phyloP scores from a whole-genome alignment of 208 protist genomes.

The Vickermania spadyakhi region DNA sequence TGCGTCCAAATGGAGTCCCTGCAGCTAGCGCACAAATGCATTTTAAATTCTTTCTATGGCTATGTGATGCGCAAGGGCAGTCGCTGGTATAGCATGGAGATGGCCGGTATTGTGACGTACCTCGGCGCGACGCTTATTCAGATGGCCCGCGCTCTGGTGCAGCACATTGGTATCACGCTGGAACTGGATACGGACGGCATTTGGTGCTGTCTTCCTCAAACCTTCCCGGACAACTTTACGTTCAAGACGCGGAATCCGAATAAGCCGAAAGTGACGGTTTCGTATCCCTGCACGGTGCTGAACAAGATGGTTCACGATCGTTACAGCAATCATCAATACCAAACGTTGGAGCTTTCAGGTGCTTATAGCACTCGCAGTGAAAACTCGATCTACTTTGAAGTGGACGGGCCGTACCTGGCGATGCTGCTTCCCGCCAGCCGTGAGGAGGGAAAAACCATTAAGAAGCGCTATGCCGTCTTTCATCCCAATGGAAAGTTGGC shows the following conservation, averaged over 20 bases:
- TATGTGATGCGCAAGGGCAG: slow-evolving; percentile 99
- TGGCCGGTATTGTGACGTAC: slow-evolving; percentile 98
- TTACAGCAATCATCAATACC: slow-evolving; percentile 99
- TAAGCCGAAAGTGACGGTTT: slow-evolving; percentile 71
- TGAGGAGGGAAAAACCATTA: slow-evolving; percentile 98
- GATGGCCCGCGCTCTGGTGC: slow-evolving; percentile 93
- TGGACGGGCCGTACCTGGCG: slow-evolving; percentile 99
- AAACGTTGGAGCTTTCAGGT: slow-evolving; percentile 68
- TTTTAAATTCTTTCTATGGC: slow-evolving; percentile 99
- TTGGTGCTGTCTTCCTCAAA: slow-evolving; percentile 98
- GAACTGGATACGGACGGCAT: slow-evolving; percentile 99
- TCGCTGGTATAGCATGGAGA: slow-evolving; percentile 99
- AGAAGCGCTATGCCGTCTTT: slow-evolving; percentile 99
- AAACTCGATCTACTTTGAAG: slow-evolving; percentile 99
- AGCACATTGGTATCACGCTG: slow-evolving; percentile 97
- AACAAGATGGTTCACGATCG: slow-evolving; percentile 96
- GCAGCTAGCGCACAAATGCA: slow-evolving; percentile 99
- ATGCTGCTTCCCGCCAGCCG: slow-evolving; percentile 99
- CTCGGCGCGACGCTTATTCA: slow-evolving; percentile 99
- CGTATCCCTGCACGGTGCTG: slow-evolving; percentile 98
- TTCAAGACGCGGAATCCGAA: slow-evolving; percentile 61
- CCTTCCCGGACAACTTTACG: slow-evolving; percentile 97
- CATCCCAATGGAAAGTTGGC: slow-evolving; percentile 94
- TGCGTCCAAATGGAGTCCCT: slow-evolving; percentile 99
- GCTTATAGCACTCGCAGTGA: slow-evolving; percentile 83